A percentile compares a stretch with the other conserved stretches of the same genome.
These are phyloP conservation scores for Casuarina equisetifolia DNA, from an alignment of 306 rosid genomes.

Conservation along the genomic window DNA sequence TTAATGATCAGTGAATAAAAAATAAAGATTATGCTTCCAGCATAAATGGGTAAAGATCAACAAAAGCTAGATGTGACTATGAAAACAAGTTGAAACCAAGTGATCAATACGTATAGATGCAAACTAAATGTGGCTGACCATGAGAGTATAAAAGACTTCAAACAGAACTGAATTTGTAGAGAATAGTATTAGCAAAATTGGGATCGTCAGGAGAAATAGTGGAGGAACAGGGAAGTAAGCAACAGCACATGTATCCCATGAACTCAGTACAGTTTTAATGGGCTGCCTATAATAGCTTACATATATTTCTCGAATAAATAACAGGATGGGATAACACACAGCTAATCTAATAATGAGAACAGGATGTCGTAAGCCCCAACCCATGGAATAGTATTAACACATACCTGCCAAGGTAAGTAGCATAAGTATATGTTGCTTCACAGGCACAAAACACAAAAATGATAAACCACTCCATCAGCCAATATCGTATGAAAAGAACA, in stretches of 20 bases:
- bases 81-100: not conserved
- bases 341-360: not conserved
- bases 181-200: not conserved
- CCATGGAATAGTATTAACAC: not conserved
- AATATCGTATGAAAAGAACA: not conserved
- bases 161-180: not conserved
- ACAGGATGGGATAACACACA: not conserved
- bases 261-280: not conserved
- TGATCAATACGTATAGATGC: not conserved
- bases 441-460: not conserved
- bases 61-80: not conserved
- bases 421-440: not conserved
- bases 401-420: not conserved
- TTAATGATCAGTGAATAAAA: not conserved
- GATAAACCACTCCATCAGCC: not conserved
- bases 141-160: not conserved
- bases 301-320: not conserved
- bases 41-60: not conserved
- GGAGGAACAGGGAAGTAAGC: not conserved
- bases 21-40: not conserved
- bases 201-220: not conserved
- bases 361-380: not conserved
- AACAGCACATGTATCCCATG: not conserved
- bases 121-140: not conserved
- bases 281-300: not conserved